Evolutionary conservation across 805 yeast species (phyloP).

Genomic region (Candida wancherniae): DNA sequence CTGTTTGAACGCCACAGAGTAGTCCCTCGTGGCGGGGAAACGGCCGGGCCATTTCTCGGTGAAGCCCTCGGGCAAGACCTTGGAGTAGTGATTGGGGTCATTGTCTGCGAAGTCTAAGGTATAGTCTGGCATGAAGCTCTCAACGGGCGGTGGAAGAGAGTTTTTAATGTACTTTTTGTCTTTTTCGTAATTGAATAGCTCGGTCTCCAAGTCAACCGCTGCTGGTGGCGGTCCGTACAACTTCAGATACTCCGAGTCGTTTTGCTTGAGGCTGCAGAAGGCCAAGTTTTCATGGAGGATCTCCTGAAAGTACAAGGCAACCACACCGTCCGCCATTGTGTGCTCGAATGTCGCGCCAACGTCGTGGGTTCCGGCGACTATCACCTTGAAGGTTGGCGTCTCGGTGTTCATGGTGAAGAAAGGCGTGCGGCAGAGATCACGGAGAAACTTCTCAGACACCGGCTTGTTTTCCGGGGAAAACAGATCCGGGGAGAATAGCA

Average conservation of each 20-base stretch:
- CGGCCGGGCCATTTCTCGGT: constrained; percentile 31
- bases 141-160: constrained; percentile 35
- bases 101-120: constrained; percentile 23
- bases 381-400: constrained; percentile 26
- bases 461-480: constrained; percentile 11
- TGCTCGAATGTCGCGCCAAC: constrained; percentile 32
- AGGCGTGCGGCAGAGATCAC: constrained; percentile 10
- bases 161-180: constrained; percentile 21
- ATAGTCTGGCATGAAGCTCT: constrained; percentile 23
- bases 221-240: constrained; percentile 12
- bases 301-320: constrained; percentile 32
- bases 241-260: constrained; percentile 5
- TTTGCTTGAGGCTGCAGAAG: constrained; percentile 10
- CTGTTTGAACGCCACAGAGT: constrained; percentile 22
- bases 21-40: constrained; percentile 15
- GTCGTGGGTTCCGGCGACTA: constrained; percentile 20
- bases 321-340: constrained; percentile 37
- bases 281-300: constrained; percentile 26
- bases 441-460: constrained; percentile 28
- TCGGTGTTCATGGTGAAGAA: constrained; percentile 21
- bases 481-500: constrained; percentile 14
- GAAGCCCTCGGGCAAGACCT: constrained; percentile 17
- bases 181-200: constrained; percentile 19
- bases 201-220: constrained; percentile 4
- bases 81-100: constrained; percentile 22